phyloP scores from a whole-genome alignment of 805 yeast genomes.

The Cephaloascus fragrans region DNA sequence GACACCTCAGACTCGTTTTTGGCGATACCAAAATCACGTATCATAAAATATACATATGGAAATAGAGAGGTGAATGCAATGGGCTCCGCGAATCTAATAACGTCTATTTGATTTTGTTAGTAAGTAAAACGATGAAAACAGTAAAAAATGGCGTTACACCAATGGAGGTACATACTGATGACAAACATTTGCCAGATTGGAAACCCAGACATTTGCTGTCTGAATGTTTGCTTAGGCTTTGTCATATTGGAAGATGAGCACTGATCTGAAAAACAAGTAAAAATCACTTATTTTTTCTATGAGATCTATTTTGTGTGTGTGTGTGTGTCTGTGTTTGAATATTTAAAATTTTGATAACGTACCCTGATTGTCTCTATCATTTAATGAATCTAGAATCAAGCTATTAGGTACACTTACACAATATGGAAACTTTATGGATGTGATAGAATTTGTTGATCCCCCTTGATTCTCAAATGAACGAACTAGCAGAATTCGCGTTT shows the following conservation, averaged over 20 bases:
- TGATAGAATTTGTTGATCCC: too few relatives aligned
- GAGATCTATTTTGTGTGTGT: too few relatives aligned
- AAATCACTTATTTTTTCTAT: too few relatives aligned
- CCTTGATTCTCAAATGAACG: too few relatives aligned
- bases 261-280: too few relatives aligned
- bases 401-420: too few relatives aligned
- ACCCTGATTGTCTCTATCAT: too few relatives aligned
- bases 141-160: not conserved
- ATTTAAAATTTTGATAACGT: too few relatives aligned
- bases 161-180: conserved; percentile 8
- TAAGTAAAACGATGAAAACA: not conserved
- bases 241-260: not conserved
- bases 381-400: too few relatives aligned
- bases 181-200: conserved; percentile 40
- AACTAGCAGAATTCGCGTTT: too few relatives aligned
- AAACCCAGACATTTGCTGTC: conserved; percentile 45
- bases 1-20: conserved; percentile 43
- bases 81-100: conserved; percentile 51
- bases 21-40: conserved; percentile 43
- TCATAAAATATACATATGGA: conserved; percentile 59
- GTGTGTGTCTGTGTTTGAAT: too few relatives aligned
- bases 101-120: conserved; percentile 19
- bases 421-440: too few relatives aligned
- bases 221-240: conserved; percentile 13
- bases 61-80: conserved; percentile 54